Evolutionary conservation across 2,329 filamentous ascomycete genomes (phyloP).

Genomic region (Arthrocladium fulminans): DNA sequence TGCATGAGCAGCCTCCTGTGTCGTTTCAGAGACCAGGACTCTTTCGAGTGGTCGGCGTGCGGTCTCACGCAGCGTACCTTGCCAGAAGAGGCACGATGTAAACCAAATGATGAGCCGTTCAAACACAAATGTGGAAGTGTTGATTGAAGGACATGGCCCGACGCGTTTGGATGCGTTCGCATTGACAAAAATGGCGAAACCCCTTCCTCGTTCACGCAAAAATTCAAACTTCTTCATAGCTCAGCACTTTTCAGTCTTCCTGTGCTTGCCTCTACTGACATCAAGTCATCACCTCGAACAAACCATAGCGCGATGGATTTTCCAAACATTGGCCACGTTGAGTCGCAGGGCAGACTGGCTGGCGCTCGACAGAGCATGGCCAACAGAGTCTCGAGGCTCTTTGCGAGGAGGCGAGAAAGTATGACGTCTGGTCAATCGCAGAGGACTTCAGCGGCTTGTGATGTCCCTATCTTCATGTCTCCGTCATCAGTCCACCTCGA

Average conservation of each 20-base stretch:
- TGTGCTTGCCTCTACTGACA: not conserved
- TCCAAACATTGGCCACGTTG: not conserved
- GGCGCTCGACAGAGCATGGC: not conserved
- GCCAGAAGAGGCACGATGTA: not conserved
- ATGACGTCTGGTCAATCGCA: not conserved
- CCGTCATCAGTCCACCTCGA: not conserved
- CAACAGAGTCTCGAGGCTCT: slow-evolving; percentile 3
- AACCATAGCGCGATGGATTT: not conserved
- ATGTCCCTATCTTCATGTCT: slow-evolving; percentile 9
- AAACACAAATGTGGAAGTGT: not conserved
- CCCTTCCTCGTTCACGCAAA: not conserved
- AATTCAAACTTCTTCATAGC: not conserved
- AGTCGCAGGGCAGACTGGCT: not conserved
- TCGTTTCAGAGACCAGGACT: slow-evolving; percentile 1
- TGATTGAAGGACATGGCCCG: not conserved
- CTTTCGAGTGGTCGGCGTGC: slow-evolving; percentile 1
- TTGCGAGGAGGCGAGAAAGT: not conserved
- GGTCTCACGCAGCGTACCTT: not conserved
- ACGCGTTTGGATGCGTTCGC: slow-evolving; percentile 1
- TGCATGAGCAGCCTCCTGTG: slow-evolving; percentile 2
- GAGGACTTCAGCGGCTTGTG: slow-evolving; percentile 3
- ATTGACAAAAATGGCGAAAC: not conserved
- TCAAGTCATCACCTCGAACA: not conserved
- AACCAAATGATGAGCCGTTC: not conserved
- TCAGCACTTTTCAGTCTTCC: not conserved